Evolutionary conservation across 768 basidiomycete species (phyloP), one percentile per base, ranked within the genome.

Genomic region (Fistulinella prunicolor): DNA sequence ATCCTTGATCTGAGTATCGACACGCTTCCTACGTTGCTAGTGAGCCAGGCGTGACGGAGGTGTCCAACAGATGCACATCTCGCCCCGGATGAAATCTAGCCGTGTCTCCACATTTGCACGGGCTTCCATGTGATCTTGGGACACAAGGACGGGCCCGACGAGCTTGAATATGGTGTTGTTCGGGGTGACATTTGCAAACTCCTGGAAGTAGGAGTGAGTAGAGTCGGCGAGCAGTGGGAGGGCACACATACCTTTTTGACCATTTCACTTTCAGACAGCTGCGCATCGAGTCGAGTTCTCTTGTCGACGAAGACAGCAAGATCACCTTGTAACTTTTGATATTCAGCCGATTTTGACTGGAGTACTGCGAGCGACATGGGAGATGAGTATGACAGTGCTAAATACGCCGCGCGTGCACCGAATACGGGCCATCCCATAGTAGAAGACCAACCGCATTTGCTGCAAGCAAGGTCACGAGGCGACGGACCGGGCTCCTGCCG

Each of bases 101-200:
- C 95, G 83, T 40, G 88, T 95, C 57, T 92, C 83, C 20, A 98
- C 89, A 60, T 91, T 96, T 54, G 69, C 73, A 65, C 87, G 88
- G 26, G 94, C 95, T 56, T 96, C 95, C 6, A 69, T 69, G 60
- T 86, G 84, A 56, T 96, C 94, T 69, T 97, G 94, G 58, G 86
- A 81, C 9, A 97, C 83, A 22, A 97, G 79, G 6, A 94, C 86
- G 1, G 93, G 91, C 1, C 95, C 95, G 32, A 95, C 79, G 24
- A 89, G 80, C 72, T 97, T 98, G 75, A 84, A 98, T 7, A 98
- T 80, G 14, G 75, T 77, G 62, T 94, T 95, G 50, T 83, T 77
- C 4, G 83, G 71, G 36, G 84, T 85, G 46, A 97, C 67, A 23
- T 75, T 72, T 16, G 75, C 71, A 62, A 98, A 93, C 71, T 97